Base-by-base conservation (phyloP, 1,284 basidiomycete genomes). In the Cystobasidium slooffiae region DNA sequence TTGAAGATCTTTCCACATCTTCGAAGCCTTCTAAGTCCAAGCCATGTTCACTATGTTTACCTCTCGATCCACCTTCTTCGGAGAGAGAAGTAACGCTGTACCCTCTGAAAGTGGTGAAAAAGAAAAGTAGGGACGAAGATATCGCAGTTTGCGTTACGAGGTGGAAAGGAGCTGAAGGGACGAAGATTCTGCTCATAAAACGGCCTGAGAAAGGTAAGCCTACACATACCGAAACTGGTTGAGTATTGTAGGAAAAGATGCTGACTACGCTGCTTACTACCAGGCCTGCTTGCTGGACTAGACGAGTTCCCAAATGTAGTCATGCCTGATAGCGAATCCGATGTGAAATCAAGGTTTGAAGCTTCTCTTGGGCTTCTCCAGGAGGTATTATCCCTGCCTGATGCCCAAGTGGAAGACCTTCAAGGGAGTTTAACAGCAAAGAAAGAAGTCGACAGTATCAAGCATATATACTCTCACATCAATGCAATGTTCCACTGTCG, bases 391-490 rank as follows among this genome's bases (percentile, higher is more conserved):
- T 16, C 22, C 6, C 12, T 66, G 12, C 49, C 39, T 16, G 20
- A 59, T 16, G 55, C 16, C 18, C 1, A 10, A n/a, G 16, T 22
- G n/a, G 22, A 14, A 47, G 20, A 22, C n/a, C 18, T 47, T 43
- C 16, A 22, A 18, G 12, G 1, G n/a, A 56, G 4, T 37, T 7
- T 3, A 20, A 22, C 8, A 12, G 14, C 47, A 2, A 41, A 24
- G 62, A 56, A 37, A 24, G 56, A 61, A 12, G 7, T 68, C 6
- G 65, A 56, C 43, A 67, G 53, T 18, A 88, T 96, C 51, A 78
- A 89, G 2, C 94, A 96, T 81, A 85, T 93, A 65, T 97, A 97
- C 83, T 93, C 91, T 1, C 94, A 97, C 81, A 92, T 97, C 81
- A 88, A 87, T 80, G 94, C 95, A 85, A 93, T 90, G 14, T 96